A percentile compares a stretch with the other conserved stretches of the same genome.
These are phyloP conservation scores for Dothideomycetes sp. DNA, from an alignment of 2,329 filamentous ascomycete species.

Conservation along the genomic window DNA sequence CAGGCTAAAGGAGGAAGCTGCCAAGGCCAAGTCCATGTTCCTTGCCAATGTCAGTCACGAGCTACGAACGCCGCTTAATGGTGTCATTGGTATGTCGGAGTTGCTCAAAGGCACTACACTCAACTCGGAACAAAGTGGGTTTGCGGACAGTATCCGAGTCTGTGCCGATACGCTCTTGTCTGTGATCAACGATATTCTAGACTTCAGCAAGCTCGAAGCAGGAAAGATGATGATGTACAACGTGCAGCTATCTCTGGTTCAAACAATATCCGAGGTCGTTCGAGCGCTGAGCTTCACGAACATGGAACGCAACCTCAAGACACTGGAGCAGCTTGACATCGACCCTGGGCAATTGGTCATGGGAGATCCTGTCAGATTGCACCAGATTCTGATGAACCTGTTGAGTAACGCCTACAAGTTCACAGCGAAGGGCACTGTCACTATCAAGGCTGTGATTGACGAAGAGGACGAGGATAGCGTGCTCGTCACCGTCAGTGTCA, in stretches of 20 bases:
- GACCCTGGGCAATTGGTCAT: conserved; percentile 43
- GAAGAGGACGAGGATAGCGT: conserved; percentile 59
- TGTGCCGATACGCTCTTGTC: conserved; percentile 46
- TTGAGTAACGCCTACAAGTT: conserved; percentile 93
- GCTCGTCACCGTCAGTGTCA: conserved; percentile 72
- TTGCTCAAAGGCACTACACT: conserved; percentile 47
- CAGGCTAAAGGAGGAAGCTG: conserved; percentile 71
- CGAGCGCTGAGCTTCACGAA: conserved; percentile 53
- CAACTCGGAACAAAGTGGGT: conserved; percentile 48
- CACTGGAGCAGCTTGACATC: conserved; percentile 44
- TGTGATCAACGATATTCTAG: conserved; percentile 43
- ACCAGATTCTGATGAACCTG: conserved; percentile 58
- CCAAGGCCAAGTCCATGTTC: conserved; percentile 74
- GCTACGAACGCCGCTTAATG: conserved; percentile 45
- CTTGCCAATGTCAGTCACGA: conserved; percentile 46
- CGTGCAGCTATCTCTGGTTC: conserved; percentile 37
- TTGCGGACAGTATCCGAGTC: conserved; percentile 53
- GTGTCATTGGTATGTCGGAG: conserved; percentile 48
- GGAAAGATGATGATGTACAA: conserved; percentile 51
- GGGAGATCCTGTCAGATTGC: conserved; percentile 40
- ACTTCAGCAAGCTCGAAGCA: conserved; percentile 42
- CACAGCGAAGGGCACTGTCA: conserved; percentile 76
- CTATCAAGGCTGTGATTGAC: conserved; percentile 65
- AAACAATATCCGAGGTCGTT: conserved; percentile 54
- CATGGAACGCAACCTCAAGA: conserved; percentile 47